Evolutionary conservation across 495 filamentous ascomycete genomes (phyloP), one percentile per base, ranked within the genome.

Genomic region (Penicillium coffeae): DNA sequence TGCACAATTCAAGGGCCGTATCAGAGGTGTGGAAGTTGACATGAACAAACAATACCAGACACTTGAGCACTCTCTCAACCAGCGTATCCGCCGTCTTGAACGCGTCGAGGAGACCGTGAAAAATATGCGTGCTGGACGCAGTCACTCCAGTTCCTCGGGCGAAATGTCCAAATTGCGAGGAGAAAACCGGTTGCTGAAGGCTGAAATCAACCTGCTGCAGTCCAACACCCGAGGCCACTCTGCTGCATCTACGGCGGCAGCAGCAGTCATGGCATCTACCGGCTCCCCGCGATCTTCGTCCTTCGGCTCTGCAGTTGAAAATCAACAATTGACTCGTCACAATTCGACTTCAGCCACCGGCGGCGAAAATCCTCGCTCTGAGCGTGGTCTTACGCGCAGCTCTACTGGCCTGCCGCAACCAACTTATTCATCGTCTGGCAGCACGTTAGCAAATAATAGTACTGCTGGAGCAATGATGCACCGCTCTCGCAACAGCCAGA

Each of bases 31-130:
- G 32, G 94, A 98, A 56, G 84, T 87, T 43, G 88, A 94, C 39
- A 72, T 98, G 12, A 88, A 83, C 79, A 87, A 88, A 55, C 89
- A 96, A 54, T 97, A 95, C 58, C 86, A 95, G 47, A 80, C 80
- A 2, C 78, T 97, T 16, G 91, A 96, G 68, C 83, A 82, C 51
- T 85, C 81, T 19, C 81, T 95, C 34, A 85, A 90, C 45, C 64
- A 81, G 18, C 84, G 90, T 18, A 81, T 85, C 56, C 90, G 92
- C 64, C 86, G 88, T 49, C 75, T 97, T n/a, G 93, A 97, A 32
- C 80, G 87, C 2, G 74, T 98, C 1, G 93, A 97, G 65, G 78
- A 80, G 15, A 76, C 87, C 2, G 80, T 91, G 15, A 77, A 73
- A 50, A 74, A 65, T 37, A 62, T 76, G 48, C 65, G 70, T n/a